phyloP scores from a whole-genome alignment of 495 filamentous ascomycete genomes.

The Penicillium samsonianum region DNA sequence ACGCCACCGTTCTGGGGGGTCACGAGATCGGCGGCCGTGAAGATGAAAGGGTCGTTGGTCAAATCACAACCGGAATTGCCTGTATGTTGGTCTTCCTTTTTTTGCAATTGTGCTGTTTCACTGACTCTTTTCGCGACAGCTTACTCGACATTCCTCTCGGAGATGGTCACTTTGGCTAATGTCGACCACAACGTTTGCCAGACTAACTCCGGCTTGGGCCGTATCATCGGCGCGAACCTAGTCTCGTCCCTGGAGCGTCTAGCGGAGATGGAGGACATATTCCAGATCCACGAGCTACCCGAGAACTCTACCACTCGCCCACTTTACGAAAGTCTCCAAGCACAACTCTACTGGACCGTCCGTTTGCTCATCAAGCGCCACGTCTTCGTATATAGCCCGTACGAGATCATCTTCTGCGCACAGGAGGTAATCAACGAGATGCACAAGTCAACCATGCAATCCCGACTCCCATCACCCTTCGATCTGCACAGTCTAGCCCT shows the following conservation, averaged over 20 bases:
- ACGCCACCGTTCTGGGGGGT: conserved; percentile 58
- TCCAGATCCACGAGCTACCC: conserved; percentile 32
- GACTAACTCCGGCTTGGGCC: conserved; percentile 41
- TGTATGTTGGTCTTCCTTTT: conserved; percentile 61
- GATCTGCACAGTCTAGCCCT: conserved; percentile 74
- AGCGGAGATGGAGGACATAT: conserved; percentile 41
- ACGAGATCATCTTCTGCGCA: conserved; percentile 63
- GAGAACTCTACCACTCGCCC: conserved; percentile 33
- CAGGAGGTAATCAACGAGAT: conserved; percentile 59
- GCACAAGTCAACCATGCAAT: conserved; percentile 51
- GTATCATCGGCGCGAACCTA: conserved; percentile 42
- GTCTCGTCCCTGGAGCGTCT: conserved; percentile 44
- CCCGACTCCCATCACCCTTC: conserved; percentile 54
- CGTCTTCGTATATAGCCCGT: conserved; percentile 56
- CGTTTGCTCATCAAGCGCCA: conserved; percentile 61
- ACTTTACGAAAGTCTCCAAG: conserved; percentile 52
- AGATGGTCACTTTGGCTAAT: conserved; percentile 40
- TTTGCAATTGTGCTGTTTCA: conserved; percentile 41
- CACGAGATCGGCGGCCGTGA: conserved; percentile 55
- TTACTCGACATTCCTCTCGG: conserved; percentile 48
- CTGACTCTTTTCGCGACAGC: conserved; percentile 28
- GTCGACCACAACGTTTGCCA: conserved; percentile 45
- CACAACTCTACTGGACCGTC: conserved; percentile 74
- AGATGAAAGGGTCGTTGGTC: conserved; percentile 65
- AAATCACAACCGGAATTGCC: conserved; percentile 62